A percentile compares a stretch with the other conserved stretches of the same genome.
phyloP scores from a whole-genome alignment of 495 filamentous ascomycete genomes.

The Podospora appendiculata region DNA sequence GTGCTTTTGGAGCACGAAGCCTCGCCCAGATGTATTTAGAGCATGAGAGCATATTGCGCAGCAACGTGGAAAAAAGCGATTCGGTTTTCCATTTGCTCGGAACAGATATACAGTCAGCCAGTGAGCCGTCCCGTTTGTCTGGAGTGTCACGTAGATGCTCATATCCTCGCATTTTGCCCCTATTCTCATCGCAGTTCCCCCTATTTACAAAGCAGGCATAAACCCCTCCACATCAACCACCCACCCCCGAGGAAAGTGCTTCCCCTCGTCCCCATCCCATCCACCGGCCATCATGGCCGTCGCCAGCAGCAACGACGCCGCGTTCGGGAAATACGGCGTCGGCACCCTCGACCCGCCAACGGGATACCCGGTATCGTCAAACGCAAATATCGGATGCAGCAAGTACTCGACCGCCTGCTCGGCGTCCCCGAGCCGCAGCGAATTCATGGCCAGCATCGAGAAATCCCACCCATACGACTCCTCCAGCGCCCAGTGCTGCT shows the following conservation, averaged over 20 bases:
- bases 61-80: too few relatives aligned
- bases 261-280: constrained; percentile 39
- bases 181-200: too few relatives aligned
- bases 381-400: constrained; percentile 36
- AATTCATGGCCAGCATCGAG: constrained; percentile 46
- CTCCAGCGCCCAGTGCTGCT: constrained; percentile 37
- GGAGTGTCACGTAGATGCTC: too few relatives aligned
- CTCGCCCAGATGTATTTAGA: constrained; percentile 3
- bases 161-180: too few relatives aligned
- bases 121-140: too few relatives aligned
- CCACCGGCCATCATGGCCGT: constrained; percentile 49
- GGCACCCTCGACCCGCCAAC: constrained; percentile 43
- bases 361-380: constrained; percentile 46
- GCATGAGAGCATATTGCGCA: neutral
- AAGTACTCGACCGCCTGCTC: constrained; percentile 42
- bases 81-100: too few relatives aligned
- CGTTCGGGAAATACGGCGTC: constrained; percentile 49
- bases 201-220: constrained; percentile 18
- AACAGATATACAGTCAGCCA: too few relatives aligned
- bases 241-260: constrained; percentile 38
- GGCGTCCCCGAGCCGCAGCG: constrained; percentile 35
- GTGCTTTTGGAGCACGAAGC: neutral
- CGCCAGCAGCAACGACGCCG: constrained; percentile 38
- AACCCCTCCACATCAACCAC: constrained; percentile 41
- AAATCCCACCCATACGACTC: constrained; percentile 49